These are phyloP conservation scores for Spathaspora arborariae DNA, from an alignment of 805 yeast genomes.

Conservation along the genomic window DNA sequence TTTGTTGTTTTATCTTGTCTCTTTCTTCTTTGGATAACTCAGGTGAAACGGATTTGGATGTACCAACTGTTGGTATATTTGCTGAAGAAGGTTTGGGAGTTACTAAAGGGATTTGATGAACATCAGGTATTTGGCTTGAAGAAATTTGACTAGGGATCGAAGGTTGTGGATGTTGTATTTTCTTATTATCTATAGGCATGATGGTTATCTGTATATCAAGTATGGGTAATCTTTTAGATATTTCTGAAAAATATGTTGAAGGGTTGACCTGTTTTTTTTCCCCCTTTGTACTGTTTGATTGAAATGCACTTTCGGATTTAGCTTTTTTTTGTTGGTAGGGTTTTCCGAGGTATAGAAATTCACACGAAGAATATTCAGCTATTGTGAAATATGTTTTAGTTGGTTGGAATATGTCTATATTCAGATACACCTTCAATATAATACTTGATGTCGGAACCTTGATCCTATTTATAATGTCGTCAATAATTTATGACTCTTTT, in stretches of 20 bases:
- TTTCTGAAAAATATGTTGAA: neutral
- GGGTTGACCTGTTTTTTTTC: neutral
- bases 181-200: neutral
- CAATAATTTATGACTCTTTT: neutral
- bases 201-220: neutral
- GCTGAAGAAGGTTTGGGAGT: conserved; percentile 6
- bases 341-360: neutral
- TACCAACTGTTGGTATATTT: conserved; percentile 1
- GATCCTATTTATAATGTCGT: neutral
- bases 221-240: neutral
- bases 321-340: neutral
- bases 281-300: neutral
- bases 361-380: too few relatives aligned
- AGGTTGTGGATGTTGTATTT: conserved; percentile 6
- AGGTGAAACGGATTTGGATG: conserved; percentile 4
- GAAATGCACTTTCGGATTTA: neutral
- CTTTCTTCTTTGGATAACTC: conserved; percentile 6
- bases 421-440: too few relatives aligned
- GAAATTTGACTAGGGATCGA: neutral
- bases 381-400: too few relatives aligned
- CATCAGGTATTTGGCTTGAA: conserved; percentile 1
- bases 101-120: conserved; percentile 8
- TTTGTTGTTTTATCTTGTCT: conserved; percentile 24
- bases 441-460: neutral
- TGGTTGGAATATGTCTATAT: too few relatives aligned